Percentiles rank a stretch among this genome's conserved stretches.
Evolutionary conservation across 208 protist genomes (phyloP).

Genomic region (Wallacemonas sp.): DNA sequence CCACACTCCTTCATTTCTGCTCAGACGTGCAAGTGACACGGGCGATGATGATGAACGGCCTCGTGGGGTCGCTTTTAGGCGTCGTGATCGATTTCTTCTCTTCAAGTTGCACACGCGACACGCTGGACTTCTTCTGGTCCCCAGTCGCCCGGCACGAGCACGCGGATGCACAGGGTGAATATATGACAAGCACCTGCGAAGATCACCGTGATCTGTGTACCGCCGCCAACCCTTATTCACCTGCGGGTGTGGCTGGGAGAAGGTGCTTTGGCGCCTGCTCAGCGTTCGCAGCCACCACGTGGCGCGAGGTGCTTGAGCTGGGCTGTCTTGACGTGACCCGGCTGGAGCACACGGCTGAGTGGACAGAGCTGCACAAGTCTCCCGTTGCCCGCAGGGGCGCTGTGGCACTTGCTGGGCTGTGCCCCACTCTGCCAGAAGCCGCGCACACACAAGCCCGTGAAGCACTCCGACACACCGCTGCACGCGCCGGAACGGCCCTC

Average conservation of each 20-base stretch:
- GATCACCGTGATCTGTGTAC: background rate
- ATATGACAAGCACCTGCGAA: too few species aligned
- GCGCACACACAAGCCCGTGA: background rate
- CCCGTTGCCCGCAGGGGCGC: slow-evolving; percentile 23
- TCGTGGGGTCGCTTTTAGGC: slow-evolving; percentile 51
- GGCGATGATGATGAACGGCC: slow-evolving; percentile 37
- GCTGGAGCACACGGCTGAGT: slow-evolving; percentile 60
- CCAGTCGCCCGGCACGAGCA: background rate
- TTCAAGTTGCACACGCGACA: slow-evolving; percentile 2
- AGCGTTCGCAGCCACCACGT: slow-evolving; percentile 23
- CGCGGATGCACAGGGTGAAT: too few species aligned
- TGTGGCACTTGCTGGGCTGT: slow-evolving; percentile 12
- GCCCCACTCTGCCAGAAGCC: background rate
- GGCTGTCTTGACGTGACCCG: slow-evolving; percentile 57
- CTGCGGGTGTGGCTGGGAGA: background rate
- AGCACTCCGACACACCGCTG: background rate
- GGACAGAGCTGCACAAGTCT: slow-evolving; percentile 68
- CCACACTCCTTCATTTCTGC: slow-evolving; percentile 37
- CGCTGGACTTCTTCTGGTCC: slow-evolving; percentile 13
- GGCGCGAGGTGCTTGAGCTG: slow-evolving; percentile 57
- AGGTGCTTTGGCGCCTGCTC: background rate
- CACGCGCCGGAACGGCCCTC: background rate
- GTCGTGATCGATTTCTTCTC: slow-evolving; percentile 55
- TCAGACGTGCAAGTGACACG: slow-evolving; percentile 22
- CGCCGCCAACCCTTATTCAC: background rate